Evolutionary conservation across 495 filamentous ascomycete species (phyloP).

Genomic region (Pyrenula aspistea): DNA sequence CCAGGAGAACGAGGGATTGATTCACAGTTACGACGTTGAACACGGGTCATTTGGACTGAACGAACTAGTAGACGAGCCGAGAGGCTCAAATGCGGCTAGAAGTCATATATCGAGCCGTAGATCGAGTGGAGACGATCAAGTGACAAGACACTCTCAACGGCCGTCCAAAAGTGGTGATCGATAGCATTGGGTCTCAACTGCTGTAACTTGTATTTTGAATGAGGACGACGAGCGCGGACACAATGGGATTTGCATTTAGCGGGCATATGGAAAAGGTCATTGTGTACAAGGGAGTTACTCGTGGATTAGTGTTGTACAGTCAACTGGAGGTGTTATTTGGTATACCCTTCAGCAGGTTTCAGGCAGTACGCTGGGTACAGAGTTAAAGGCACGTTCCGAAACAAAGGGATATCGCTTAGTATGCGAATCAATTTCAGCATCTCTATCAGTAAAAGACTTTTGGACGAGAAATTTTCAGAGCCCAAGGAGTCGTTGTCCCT

Average conservation of each 20-base stretch:
- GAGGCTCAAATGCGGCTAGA: not conserved
- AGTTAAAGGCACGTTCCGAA: no score
- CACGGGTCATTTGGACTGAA: slow-evolving; percentile 52
- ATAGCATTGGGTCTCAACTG: slow-evolving; percentile 13
- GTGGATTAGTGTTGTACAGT: not conserved
- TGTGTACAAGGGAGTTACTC: not conserved
- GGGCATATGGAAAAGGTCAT: not conserved
- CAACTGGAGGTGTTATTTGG: not conserved
- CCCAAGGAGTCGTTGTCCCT: no score
- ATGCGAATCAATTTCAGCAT: no score
- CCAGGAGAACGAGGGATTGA: slow-evolving; percentile 66
- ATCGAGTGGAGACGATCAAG: not conserved
- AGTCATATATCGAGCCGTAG: not conserved
- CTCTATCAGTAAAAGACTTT: no score
- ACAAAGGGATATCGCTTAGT: no score
- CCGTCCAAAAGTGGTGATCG: slow-evolving; percentile 30
- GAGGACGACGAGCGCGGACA: not conserved
- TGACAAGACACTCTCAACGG: slow-evolving; percentile 5
- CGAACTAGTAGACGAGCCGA: slow-evolving; percentile 52
- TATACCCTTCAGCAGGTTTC: not conserved
- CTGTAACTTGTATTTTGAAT: not conserved
- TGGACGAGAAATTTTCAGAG: no score
- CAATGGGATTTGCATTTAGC: slow-evolving; percentile 1
- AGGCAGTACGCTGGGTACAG: no score
- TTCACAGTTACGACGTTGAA: slow-evolving; percentile 71